Evolutionary conservation across 2,329 filamentous ascomycete species (phyloP).

Genomic region (Sarocladium oryzae): DNA sequence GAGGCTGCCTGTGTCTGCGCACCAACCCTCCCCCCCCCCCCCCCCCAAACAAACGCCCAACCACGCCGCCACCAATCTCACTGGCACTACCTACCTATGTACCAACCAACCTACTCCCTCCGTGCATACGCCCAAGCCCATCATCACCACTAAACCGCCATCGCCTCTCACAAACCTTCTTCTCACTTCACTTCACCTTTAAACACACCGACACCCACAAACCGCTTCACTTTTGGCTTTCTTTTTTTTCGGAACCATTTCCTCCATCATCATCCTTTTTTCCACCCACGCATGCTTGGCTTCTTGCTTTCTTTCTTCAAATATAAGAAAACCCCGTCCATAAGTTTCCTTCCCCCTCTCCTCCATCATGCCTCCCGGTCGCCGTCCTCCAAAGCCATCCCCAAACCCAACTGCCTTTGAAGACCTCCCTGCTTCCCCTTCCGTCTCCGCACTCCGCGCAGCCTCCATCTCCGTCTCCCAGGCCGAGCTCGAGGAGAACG

Average conservation of each 20-base stretch:
- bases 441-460: constrained; percentile 28
- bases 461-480: constrained; percentile 30
- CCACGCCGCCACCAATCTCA: not conserved
- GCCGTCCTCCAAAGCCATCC: not conserved
- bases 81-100: not conserved
- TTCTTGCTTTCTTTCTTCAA: too few species aligned
- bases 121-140: not conserved
- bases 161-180: not conserved
- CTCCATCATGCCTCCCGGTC: constrained; percentile 1
- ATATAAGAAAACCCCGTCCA: not conserved
- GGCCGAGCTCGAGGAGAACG: constrained; percentile 43
- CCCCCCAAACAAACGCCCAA: too few species aligned
- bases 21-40: too few species aligned
- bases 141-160: not conserved
- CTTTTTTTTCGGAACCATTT: too few species aligned
- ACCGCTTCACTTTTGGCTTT: too few species aligned
- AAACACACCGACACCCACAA: too few species aligned
- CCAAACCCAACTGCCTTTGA: constrained; percentile 25
- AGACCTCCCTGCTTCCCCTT: constrained; percentile 26
- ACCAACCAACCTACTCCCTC: not conserved
- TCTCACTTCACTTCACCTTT: not conserved
- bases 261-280: too few species aligned
- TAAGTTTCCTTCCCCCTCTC: not conserved
- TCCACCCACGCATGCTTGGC: too few species aligned
- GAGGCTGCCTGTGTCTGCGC: too few species aligned